phyloP scores from a whole-genome alignment of 169 alveolate genomes.

The Plasmodium coatneyi region DNA sequence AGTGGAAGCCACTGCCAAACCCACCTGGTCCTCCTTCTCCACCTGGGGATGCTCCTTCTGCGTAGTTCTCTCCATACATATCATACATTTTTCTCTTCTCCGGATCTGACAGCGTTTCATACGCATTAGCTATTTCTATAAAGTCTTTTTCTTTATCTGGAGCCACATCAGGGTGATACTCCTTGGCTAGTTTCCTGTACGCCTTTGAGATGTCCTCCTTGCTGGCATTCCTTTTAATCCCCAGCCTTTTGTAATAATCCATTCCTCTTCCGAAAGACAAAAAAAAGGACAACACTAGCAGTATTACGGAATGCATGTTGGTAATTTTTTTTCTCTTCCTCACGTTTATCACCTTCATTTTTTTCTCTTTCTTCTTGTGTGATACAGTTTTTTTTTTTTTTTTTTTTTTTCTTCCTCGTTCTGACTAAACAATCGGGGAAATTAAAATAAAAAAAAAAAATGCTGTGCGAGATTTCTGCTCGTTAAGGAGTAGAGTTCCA shows the following conservation, averaged over 20 bases:
- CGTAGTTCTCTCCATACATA: conserved; percentile 94
- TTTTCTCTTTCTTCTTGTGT: background rate
- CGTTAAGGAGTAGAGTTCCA: background rate
- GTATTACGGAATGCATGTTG: conserved; percentile 22
- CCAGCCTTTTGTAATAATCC: conserved; percentile 90
- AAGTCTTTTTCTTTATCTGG: conserved; percentile 91
- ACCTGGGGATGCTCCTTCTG: conserved; percentile 80
- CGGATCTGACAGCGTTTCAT: conserved; percentile 93
- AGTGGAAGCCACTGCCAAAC: conserved; percentile 79
- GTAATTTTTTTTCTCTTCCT: conserved; percentile 37
- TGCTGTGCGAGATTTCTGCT: background rate
- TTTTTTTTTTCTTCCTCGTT: background rate
- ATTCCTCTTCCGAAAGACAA: conserved; percentile 70
- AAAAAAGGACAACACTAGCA: conserved; percentile 42
- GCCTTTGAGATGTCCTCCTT: conserved; percentile 93
- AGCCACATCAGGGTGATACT: conserved; percentile 93
- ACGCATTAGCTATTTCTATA: conserved; percentile 93
- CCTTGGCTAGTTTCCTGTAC: conserved; percentile 92
- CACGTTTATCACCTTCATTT: conserved; percentile 35
- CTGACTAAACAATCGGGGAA: background rate
- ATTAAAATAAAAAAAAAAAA: background rate
- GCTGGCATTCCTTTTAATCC: conserved; percentile 89
- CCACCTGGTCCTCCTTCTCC: conserved; percentile 78
- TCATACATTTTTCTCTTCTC: conserved; percentile 93
- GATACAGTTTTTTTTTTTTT: background rate